A percentile compares a stretch with the other conserved stretches of the same genome.
phyloP scores from a whole-genome alignment of 345 rosid genomes.

The Aegle marmelos region DNA sequence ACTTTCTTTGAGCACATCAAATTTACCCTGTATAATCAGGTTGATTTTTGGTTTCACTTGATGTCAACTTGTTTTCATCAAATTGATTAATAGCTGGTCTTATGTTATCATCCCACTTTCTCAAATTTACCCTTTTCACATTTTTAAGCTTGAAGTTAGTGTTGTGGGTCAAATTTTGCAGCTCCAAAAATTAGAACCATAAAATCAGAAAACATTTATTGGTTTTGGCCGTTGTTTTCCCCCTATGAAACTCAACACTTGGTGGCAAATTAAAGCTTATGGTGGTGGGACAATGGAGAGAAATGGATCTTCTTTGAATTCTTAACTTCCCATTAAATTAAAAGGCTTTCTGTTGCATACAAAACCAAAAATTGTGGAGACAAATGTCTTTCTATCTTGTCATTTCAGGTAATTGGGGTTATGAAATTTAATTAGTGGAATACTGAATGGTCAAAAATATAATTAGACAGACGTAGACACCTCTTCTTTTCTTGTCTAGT shows the following conservation, averaged over 20 bases:
- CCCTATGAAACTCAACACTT: neutral
- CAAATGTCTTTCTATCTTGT: constrained; percentile 11
- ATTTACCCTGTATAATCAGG: too few relatives aligned
- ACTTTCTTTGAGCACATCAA: constrained; percentile 13
- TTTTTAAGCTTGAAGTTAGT: neutral
- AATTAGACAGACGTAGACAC: constrained; percentile 48
- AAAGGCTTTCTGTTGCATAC: constrained; percentile 6
- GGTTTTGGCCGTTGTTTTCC: neutral
- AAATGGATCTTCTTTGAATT: constrained; percentile 25
- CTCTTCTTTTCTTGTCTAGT: constrained; percentile 49
- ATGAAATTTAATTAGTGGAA: constrained; percentile 25
- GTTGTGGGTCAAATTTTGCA: constrained; percentile 11
- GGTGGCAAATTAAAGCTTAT: neutral
- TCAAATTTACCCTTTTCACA: neutral
- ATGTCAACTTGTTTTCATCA: too few relatives aligned
- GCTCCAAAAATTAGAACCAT: neutral
- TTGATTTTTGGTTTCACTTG: too few relatives aligned
- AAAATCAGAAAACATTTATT: neutral
- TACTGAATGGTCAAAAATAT: constrained; percentile 39
- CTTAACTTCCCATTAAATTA: constrained; percentile 22
- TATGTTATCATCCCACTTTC: constrained; percentile 5
- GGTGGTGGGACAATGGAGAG: neutral
- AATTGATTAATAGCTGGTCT: neutral
- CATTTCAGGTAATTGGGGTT: neutral
- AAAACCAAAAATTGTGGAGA: constrained; percentile 13